A percentile compares a stretch with the other conserved stretches of the same genome.
These are phyloP conservation scores for Trematosphaeria pertusa DNA, from an alignment of 2,329 filamentous ascomycete species.

Conservation along the genomic window DNA sequence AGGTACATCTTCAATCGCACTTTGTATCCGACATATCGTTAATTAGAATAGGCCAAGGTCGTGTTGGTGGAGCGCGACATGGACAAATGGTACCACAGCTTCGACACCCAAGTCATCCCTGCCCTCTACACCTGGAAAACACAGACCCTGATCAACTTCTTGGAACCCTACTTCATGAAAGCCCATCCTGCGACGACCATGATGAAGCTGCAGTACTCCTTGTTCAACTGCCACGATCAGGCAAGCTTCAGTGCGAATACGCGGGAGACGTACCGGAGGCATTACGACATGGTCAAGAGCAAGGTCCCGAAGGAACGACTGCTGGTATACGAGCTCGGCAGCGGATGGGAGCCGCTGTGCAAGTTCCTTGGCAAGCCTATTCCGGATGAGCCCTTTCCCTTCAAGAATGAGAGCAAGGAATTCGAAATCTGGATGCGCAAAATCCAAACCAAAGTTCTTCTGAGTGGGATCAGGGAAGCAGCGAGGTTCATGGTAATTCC, in stretches of 20 bases:
- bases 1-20: neutral
- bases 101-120: neutral
- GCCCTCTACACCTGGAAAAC: neutral
- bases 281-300: slow-evolving; percentile 1
- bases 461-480: neutral
- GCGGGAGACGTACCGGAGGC: neutral
- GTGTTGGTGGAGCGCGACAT: neutral
- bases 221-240: slow-evolving; percentile 1
- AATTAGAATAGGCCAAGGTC: neutral
- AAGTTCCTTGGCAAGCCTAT: slow-evolving; percentile 1
- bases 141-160: neutral
- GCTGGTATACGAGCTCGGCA: slow-evolving; percentile 3
- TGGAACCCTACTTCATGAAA: neutral
- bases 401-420: slow-evolving; percentile 3
- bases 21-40: neutral
- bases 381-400: slow-evolving; percentile 2
- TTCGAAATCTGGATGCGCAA: slow-evolving; percentile 3
- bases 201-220: neutral
- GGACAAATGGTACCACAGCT: neutral
- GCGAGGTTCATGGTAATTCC: neutral
- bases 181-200: neutral
- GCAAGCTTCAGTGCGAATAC: slow-evolving; percentile 1
- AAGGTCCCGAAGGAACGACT: slow-evolving; percentile 4
- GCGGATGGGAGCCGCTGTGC: slow-evolving; percentile 4
- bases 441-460: neutral